Evolutionary conservation across 495 filamentous ascomycete species (phyloP).

Genomic region (Letharia columbiana): DNA sequence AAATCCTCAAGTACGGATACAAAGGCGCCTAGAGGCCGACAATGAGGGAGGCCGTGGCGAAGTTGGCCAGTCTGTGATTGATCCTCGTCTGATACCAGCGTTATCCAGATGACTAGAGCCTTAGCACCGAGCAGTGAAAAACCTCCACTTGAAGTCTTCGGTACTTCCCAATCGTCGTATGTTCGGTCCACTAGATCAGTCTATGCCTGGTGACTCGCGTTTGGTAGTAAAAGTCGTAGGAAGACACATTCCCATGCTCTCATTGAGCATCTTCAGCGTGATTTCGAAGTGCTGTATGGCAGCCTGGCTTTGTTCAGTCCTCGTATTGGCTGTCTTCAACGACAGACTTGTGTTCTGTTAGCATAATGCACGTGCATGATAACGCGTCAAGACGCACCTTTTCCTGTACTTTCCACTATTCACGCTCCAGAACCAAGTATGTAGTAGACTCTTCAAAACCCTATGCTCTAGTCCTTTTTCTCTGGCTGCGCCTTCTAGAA

Average conservation of each 20-base stretch:
- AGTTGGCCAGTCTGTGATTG: background rate
- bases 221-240: conserved; percentile 14
- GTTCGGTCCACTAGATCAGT: background rate
- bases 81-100: background rate
- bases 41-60: background rate
- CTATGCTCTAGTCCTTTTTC: conserved; percentile 66
- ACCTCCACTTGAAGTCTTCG: background rate
- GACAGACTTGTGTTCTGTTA: conserved; percentile 8
- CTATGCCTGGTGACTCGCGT: background rate
- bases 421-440: conserved; percentile 51
- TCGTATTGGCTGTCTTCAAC: conserved; percentile 26
- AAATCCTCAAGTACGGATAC: conserved; percentile 43
- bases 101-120: background rate
- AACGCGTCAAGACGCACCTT: conserved; percentile 28
- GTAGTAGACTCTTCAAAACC: conserved; percentile 66
- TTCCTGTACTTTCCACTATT: conserved; percentile 31
- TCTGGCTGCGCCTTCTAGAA: conserved; percentile 61
- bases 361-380: background rate
- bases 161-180: background rate
- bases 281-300: conserved; percentile 52
- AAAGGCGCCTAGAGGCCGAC: conserved; percentile 38
- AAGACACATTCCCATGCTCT: conserved; percentile 60
- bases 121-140: background rate
- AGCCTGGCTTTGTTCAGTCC: conserved; percentile 28
- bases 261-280: conserved; percentile 64